These are phyloP conservation scores for Dictyostelium firmibasis DNA, from an alignment of 78 protist genomes.

Conservation along the genomic window DNA sequence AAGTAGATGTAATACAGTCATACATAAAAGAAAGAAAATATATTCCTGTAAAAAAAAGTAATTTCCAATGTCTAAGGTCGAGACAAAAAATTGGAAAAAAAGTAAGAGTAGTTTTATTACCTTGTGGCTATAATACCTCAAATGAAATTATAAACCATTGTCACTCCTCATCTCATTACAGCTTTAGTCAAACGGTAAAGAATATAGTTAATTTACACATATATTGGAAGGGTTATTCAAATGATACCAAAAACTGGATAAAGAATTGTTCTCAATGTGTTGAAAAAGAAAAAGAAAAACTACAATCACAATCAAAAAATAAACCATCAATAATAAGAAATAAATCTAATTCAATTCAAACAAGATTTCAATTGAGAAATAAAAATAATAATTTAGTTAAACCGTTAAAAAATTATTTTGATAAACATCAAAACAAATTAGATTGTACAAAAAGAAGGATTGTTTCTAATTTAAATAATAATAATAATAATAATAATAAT, in stretches of 20 bases:
- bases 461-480: too few relatives aligned
- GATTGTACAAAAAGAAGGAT: too few relatives aligned
- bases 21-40: neutral
- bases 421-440: too few relatives aligned
- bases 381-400: too few relatives aligned
- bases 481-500: too few relatives aligned
- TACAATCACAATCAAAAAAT: neutral
- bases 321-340: neutral
- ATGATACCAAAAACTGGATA: neutral
- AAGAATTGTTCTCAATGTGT: neutral
- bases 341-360: neutral
- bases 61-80: neutral
- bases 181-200: neutral
- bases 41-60: neutral
- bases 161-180: neutral
- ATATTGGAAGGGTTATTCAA: neutral
- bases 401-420: too few relatives aligned
- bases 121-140: neutral
- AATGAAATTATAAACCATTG: neutral
- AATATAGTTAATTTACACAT: neutral
- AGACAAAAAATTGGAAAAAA: neutral
- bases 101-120: neutral
- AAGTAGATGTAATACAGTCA: too few relatives aligned
- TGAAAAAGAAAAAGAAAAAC: too few relatives aligned
- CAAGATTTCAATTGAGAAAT: neutral